Percentiles rank a stretch among this genome's conserved stretches.
These are phyloP conservation scores for Globisporangium megalacanthum DNA, from an alignment of 352 stramenopile species.

Conservation along the genomic window DNA sequence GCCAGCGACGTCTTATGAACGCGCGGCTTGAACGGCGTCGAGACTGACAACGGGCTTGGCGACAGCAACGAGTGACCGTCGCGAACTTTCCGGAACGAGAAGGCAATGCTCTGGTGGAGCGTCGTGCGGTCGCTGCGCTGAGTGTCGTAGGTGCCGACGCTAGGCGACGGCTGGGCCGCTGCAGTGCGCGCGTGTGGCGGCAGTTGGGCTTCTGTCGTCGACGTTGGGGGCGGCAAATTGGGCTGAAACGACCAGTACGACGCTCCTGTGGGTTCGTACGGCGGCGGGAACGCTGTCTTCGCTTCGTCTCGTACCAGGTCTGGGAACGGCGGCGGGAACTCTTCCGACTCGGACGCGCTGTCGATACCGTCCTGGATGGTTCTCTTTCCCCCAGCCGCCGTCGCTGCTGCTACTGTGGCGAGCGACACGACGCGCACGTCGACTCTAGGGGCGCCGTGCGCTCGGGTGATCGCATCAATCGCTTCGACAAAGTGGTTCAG, in stretches of 20 bases:
- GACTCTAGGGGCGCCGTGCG: background rate
- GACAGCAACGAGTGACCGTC: background rate
- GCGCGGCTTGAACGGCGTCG: slow-evolving; percentile 9
- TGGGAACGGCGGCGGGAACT: slow-evolving; percentile 35
- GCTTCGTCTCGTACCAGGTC: slow-evolving; percentile 18
- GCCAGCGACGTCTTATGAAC: slow-evolving; percentile 24
- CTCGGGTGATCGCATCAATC: slow-evolving; percentile 18
- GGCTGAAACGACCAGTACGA: slow-evolving; percentile 18
- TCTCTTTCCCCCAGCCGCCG: background rate
- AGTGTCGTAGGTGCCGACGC: slow-evolving; percentile 51
- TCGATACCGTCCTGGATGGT: background rate
- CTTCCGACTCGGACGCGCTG: background rate
- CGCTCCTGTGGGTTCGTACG: slow-evolving; percentile 27
- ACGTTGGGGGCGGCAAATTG: slow-evolving; percentile 5
- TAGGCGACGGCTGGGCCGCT: slow-evolving; percentile 11
- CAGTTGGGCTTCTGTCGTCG: background rate
- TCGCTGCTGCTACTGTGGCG: slow-evolving; percentile 5
- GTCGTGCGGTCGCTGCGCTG: slow-evolving; percentile 35
- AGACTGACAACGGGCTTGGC: background rate
- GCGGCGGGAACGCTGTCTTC: slow-evolving; percentile 22
- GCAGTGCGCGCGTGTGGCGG: background rate
- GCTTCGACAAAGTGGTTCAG: slow-evolving; percentile 32
- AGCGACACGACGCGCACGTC: background rate
- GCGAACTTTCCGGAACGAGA: slow-evolving; percentile 29
- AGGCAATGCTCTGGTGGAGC: slow-evolving; percentile 29